These are phyloP conservation scores for Jasminum sambac DNA, from an alignment of 257 asterid genomes.

Conservation along the genomic window DNA sequence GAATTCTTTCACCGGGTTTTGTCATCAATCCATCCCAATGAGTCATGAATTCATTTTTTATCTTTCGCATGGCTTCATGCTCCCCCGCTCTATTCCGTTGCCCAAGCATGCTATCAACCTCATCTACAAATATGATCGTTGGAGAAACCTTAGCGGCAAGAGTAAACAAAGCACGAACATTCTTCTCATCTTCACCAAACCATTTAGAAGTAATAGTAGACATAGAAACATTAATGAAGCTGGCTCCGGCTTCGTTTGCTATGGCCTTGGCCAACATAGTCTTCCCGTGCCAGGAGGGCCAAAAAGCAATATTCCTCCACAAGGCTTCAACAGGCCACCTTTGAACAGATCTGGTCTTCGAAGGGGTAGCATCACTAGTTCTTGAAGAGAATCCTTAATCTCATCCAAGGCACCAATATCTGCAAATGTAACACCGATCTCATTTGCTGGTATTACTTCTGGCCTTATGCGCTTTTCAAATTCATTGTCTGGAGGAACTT, in stretches of 20 bases:
- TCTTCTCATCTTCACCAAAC: conserved; percentile 95
- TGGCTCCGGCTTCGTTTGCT: conserved; percentile 89
- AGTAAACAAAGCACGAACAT: conserved; percentile 79
- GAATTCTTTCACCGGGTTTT: conserved; percentile 72
- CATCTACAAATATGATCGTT: conserved; percentile 87
- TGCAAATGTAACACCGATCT: conserved; percentile 72
- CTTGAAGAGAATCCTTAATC: conserved; percentile 79
- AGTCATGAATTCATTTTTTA: conserved; percentile 89
- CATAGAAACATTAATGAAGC: conserved; percentile 82
- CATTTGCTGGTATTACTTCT: conserved; percentile 82
- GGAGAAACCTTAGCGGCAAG: conserved; percentile 89
- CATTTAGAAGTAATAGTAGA: conserved; percentile 85
- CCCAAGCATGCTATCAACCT: conserved; percentile 94
- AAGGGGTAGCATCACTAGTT: conserved; percentile 82
- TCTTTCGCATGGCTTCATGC: conserved; percentile 90
- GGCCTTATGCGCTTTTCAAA: conserved; percentile 83
- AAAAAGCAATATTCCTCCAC: conserved; percentile 79
- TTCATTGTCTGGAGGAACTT: conserved; percentile 81
- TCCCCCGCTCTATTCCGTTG: conserved; percentile 76
- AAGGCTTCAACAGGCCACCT: conserved; percentile 87
- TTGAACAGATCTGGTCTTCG: conserved; percentile 81
- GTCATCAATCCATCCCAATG: conserved; percentile 86
- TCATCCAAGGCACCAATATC: conserved; percentile 90
- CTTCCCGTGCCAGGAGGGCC: conserved; percentile 95
- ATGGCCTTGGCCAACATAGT: conserved; percentile 93